Evolutionary conservation across 805 yeast species (phyloP), one percentile per base, ranked within the genome.

Genomic region (Maudiozyma barnettii): DNA sequence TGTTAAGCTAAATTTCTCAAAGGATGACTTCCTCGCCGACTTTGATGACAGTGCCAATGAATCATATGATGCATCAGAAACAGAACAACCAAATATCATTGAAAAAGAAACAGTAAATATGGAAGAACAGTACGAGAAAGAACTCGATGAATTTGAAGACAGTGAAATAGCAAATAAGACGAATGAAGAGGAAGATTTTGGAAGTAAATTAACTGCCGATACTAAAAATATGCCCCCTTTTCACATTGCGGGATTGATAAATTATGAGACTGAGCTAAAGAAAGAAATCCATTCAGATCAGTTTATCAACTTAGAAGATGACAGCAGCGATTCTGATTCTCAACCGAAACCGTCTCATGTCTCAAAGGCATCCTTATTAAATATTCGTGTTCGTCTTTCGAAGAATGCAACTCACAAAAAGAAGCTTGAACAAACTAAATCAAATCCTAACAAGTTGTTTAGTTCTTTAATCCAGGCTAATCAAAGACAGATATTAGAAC

Each of bases 401-500:
- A 67, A 60, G 50, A 57, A 46, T 13, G 54, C 47, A 10, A 44
- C 48, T 10, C 21, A 30, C 2, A 20, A 36, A 1, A 48, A 38
- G 19, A 30, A 31, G 2, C 21, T 26, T 2, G 39, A 39, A 18
- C 46, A 45, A n/a, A 51, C 46, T 16, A 51, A 51, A 4, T 36
- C 59, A 12, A 56, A 62, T 2, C 55, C 59, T 19, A 64, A 60
- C 20, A 56, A 59, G 13, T 58, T 77, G 33, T 64, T 73, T 41
- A 49, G 53, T 10, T 58, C 59, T 10, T 63, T 77, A 49, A 68
- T 69, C 50, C 64, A 62, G 41, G 76, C 76, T 4, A 74, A 75
- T 42, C 68, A 70, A 39, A 60, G 67, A 41, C 83, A 78, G 55
- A 68, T 78, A 53, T 66, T 74, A 46, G 65, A 74, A 37, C 74